phyloP scores from a whole-genome alignment of 2,329 filamentous ascomycete genomes.

The Tolypocladium pustulatum region DNA sequence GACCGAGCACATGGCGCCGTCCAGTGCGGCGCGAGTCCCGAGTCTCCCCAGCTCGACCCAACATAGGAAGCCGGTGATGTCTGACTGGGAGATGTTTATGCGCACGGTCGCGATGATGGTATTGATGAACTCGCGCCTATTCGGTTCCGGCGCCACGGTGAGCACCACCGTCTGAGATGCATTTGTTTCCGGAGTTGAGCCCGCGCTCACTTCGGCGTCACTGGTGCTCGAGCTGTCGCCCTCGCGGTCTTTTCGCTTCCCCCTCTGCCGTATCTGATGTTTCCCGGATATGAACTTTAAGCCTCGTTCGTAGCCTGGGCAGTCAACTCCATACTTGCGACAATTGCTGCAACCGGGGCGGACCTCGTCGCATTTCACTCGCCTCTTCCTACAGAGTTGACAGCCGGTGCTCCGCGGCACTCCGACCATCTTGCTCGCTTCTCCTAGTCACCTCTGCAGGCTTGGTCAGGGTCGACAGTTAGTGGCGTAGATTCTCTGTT shows the following conservation, averaged over 20 bases:
- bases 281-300: conserved; percentile 30
- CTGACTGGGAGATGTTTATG: conserved; percentile 7
- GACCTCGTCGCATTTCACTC: conserved; percentile 34
- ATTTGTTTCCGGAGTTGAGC: neutral
- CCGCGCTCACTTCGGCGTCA: neutral
- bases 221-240: conserved; percentile 5
- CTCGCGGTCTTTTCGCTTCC: conserved; percentile 6
- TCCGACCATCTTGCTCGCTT: conserved; percentile 21
- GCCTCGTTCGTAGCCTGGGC: conserved; percentile 26
- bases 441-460: neutral
- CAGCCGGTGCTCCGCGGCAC: conserved; percentile 27
- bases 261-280: conserved; percentile 23
- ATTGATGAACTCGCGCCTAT: conserved; percentile 19
- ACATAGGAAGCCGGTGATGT: conserved; percentile 12
- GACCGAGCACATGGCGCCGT: conserved; percentile 26
- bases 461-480: neutral
- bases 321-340: conserved; percentile 24
- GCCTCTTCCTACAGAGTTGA: conserved; percentile 27
- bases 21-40: conserved; percentile 23
- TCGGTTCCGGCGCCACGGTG: conserved; percentile 6
- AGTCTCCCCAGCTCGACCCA: conserved; percentile 18
- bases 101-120: conserved; percentile 17
- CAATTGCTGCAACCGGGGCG: conserved; percentile 30
- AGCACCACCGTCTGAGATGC: neutral
- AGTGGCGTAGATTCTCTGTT: neutral